Conservation (phyloP, 2,329 filamentous ascomycete genomes). For the Fusarium odoratissimum region DNA sequence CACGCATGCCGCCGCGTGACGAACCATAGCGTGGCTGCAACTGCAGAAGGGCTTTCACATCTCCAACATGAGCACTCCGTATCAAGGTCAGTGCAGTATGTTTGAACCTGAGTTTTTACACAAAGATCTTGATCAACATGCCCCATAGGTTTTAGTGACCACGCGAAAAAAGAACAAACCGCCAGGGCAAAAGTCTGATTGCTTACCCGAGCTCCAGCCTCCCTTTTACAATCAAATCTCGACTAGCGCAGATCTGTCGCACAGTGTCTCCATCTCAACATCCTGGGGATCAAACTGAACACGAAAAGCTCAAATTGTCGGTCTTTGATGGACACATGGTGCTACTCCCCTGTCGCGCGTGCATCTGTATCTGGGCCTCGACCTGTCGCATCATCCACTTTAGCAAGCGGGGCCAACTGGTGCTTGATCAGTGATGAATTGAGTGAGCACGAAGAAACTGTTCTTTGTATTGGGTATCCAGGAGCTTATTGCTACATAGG, state of each 20-base stretch:
- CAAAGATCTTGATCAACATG: conserved; percentile 3
- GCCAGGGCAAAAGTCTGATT: conserved; percentile 7
- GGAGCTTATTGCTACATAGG: not conserved
- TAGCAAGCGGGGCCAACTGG: conserved; percentile 32
- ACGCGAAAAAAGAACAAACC: conserved; percentile 7
- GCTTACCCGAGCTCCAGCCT: conserved; percentile 28
- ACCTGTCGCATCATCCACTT: conserved; percentile 45
- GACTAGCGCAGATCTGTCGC: conserved; percentile 46
- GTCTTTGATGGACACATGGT: conserved; percentile 38
- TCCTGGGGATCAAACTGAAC: conserved; percentile 43
- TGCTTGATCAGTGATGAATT: conserved; percentile 6
- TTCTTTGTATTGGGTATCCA: not conserved
- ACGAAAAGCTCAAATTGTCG: conserved; percentile 38
- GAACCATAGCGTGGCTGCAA: conserved; percentile 39
- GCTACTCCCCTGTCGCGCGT: conserved; percentile 41
- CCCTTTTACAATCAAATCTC: conserved; percentile 46
- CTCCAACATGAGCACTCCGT: not conserved
- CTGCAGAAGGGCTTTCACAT: not conserved
- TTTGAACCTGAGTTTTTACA: not conserved
- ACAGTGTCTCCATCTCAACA: conserved; percentile 36
- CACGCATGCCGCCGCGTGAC: conserved; percentile 44
- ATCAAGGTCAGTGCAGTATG: not conserved
- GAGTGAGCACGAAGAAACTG: conserved; percentile 28
- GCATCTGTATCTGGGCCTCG: conserved; percentile 38
- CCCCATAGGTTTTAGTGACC: conserved; percentile 18